A percentile compares a stretch with the other conserved stretches of the same genome.
Evolutionary conservation across 1,139 yeast species (phyloP).

Genomic region (Hansenula sp.): DNA sequence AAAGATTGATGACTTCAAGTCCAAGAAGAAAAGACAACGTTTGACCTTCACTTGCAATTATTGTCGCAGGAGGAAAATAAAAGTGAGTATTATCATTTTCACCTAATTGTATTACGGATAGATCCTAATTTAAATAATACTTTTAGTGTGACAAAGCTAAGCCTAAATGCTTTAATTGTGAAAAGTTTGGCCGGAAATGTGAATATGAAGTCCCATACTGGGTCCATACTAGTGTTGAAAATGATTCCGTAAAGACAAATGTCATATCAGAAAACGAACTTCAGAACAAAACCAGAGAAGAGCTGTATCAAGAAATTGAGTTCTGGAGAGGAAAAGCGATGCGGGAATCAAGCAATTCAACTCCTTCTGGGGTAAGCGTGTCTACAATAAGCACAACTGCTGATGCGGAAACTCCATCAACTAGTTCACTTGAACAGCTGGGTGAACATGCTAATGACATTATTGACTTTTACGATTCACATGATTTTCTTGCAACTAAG

Average conservation of each 20-base stretch:
- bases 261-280: background rate
- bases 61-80: conserved; percentile 1
- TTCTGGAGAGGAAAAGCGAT: background rate
- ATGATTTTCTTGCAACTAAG: conserved; percentile 2
- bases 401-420: no score
- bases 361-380: background rate
- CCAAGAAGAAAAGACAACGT: background rate
- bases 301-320: background rate
- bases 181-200: background rate
- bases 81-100: background rate
- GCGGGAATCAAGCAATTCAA: background rate
- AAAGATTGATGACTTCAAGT: background rate
- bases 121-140: background rate
- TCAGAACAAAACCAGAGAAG: background rate
- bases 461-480: conserved; percentile 14
- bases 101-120: background rate
- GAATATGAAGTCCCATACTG: background rate
- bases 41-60: background rate
- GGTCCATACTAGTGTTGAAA: conserved; percentile 1
- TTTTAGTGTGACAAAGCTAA: conserved; percentile 1
- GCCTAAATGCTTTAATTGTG: conserved; percentile 1
- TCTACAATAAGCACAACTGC: no score
- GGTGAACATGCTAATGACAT: background rate
- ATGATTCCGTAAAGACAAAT: background rate
- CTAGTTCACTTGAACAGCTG: background rate